These are phyloP conservation scores for Chaetomiaceae sp. DNA, from an alignment of 2,329 filamentous ascomycete genomes.

Conservation along the genomic window DNA sequence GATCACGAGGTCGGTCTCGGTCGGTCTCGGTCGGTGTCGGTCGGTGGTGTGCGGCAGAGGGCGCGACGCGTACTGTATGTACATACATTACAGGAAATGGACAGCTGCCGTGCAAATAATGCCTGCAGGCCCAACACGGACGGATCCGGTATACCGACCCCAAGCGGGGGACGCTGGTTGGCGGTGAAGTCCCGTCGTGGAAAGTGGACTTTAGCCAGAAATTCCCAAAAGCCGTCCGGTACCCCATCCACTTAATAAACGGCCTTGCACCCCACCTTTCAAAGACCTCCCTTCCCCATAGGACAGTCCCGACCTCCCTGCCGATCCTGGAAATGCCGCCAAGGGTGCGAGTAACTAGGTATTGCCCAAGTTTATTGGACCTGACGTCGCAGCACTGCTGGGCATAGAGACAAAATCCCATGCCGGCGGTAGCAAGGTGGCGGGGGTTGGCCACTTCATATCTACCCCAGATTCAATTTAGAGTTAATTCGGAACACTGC, in stretches of 20 bases:
- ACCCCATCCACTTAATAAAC: neutral
- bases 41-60: no score
- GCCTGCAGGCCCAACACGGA: no score
- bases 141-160: neutral
- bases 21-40: no score
- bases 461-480: conserved; percentile 23
- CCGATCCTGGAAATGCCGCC: neutral
- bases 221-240: neutral
- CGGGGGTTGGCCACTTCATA: neutral
- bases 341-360: neutral
- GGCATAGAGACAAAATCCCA: neutral
- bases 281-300: neutral
- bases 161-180: neutral
- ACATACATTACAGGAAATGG: no score
- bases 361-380: neutral
- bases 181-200: neutral
- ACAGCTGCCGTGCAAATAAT: no score
- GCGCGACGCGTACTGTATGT: no score
- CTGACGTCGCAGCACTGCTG: neutral
- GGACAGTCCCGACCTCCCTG: neutral
- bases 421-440: neutral
- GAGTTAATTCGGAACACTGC: conserved; percentile 21
- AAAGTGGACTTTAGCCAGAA: conserved; percentile 1
- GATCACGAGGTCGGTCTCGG: no score
- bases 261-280: neutral